Conservation (phyloP, 2,329 filamentous ascomycete genomes). For the Tolypocladium tundrense region DNA sequence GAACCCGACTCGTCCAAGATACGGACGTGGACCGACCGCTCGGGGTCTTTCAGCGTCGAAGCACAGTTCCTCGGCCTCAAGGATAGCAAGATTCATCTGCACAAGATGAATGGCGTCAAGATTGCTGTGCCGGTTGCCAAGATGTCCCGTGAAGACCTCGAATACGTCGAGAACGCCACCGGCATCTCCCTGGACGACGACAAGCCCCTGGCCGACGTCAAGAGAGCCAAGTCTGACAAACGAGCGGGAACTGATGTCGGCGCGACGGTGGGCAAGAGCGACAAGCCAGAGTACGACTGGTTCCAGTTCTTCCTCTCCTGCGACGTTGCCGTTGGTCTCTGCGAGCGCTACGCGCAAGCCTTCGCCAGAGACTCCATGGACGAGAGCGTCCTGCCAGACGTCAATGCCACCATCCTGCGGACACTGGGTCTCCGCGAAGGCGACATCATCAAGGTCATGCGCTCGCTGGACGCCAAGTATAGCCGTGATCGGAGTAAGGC, state of each 20-base stretch:
- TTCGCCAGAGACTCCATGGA: conserved; percentile 93
- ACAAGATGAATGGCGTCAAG: conserved; percentile 97
- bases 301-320: conserved; percentile 96
- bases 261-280: conserved; percentile 48
- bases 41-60: conserved; percentile 93
- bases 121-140: conserved; percentile 93
- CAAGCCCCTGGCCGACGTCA: conserved; percentile 82
- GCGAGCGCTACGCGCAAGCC: conserved; percentile 85
- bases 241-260: conserved; percentile 32
- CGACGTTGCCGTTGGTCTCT: conserved; percentile 84
- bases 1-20: conserved; percentile 77
- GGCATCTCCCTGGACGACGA: conserved; percentile 88
- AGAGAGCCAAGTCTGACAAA: conserved; percentile 35
- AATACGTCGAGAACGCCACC: conserved; percentile 85
- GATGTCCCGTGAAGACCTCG: conserved; percentile 91
- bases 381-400: conserved; percentile 82
- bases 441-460: conserved; percentile 93
- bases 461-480: conserved; percentile 72
- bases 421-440: conserved; percentile 91
- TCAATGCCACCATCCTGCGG: conserved; percentile 71
- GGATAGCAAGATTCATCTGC: conserved; percentile 93
- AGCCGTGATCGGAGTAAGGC: conserved; percentile 46
- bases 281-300: conserved; percentile 84
- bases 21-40: conserved; percentile 88
- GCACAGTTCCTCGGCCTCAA: conserved; percentile 91